Percentiles rank a stretch among this genome's conserved stretches.
Conservation (phyloP, 2,329 filamentous ascomycete species). For the Ascochyta clinopodiicola region DNA sequence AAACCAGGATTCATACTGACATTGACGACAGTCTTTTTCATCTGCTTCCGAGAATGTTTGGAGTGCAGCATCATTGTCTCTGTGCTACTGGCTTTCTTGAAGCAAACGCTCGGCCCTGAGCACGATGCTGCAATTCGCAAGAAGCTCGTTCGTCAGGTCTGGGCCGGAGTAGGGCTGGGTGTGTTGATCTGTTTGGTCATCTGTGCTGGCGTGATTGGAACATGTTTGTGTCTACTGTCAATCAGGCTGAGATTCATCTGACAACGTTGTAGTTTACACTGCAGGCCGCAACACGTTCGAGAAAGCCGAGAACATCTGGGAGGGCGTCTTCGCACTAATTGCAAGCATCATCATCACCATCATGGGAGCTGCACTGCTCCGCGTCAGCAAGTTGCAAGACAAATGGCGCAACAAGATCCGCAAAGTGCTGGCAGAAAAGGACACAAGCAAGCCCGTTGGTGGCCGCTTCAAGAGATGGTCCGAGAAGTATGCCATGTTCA, state of each 20-base stretch:
- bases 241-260: not conserved
- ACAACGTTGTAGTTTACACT: conserved; percentile 61
- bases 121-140: conserved; percentile 70
- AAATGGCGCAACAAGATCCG: conserved; percentile 89
- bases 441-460: conserved; percentile 48
- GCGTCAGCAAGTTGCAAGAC: conserved; percentile 81
- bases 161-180: conserved; percentile 69
- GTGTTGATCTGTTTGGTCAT: conserved; percentile 70
- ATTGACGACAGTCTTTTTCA: conserved; percentile 73
- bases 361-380: conserved; percentile 80
- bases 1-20: not conserved
- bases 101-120: conserved; percentile 75
- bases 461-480: conserved; percentile 66
- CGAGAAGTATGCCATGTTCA: conserved; percentile 85
- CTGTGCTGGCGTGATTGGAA: conserved; percentile 71
- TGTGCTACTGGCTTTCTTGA: conserved; percentile 83
- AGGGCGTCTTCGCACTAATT: conserved; percentile 77
- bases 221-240: conserved; percentile 47
- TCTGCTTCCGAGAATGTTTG: conserved; percentile 84
- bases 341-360: conserved; percentile 81
- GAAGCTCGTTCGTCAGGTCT: conserved; percentile 70
- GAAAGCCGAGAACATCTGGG: conserved; percentile 76
- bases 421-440: conserved; percentile 67
- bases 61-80: conserved; percentile 87
- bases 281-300: conserved; percentile 72